A percentile compares a stretch with the other conserved stretches of the same genome.
These are phyloP conservation scores for Trypanosoma vivax DNA, from an alignment of 208 protist genomes.

Conservation along the genomic window DNA sequence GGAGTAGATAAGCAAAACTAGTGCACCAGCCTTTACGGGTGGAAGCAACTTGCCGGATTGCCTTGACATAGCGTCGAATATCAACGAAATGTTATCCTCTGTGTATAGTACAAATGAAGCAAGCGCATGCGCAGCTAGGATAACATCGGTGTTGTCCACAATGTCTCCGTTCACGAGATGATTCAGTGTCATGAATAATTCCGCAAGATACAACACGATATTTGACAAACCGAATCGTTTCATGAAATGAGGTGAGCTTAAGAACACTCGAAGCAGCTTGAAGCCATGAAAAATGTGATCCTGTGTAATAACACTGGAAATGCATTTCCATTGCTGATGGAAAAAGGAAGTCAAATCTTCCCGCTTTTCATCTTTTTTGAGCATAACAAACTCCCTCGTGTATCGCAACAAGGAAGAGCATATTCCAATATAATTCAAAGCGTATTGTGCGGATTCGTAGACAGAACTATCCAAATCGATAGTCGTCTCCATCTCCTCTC, in stretches of 20 bases:
- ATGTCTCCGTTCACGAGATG: conserved; percentile 70
- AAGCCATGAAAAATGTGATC: conserved; percentile 65
- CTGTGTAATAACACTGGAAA: conserved; percentile 64
- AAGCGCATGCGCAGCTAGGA: conserved; percentile 71
- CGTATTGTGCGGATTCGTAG: conserved; percentile 36
- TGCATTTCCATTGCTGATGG: conserved; percentile 75
- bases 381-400: conserved; percentile 47
- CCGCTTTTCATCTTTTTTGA: conserved; percentile 36
- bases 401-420: conserved; percentile 61
- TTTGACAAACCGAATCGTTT: conserved; percentile 42
- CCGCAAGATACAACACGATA: conserved; percentile 55
- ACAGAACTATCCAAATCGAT: conserved; percentile 42
- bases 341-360: conserved; percentile 28
- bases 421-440: conserved; percentile 67
- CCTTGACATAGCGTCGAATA: conserved; percentile 61
- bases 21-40: conserved; percentile 31
- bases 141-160: conserved; percentile 45
- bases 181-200: conserved; percentile 74
- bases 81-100: conserved; percentile 65
- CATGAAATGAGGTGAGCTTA: conserved; percentile 55
- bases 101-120: conserved; percentile 76
- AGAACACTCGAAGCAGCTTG: conserved; percentile 55
- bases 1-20: conserved; percentile 63
- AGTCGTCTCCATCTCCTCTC: conserved; percentile 53
- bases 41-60: conserved; percentile 34